A percentile compares a stretch with the other conserved stretches of the same genome.
phyloP scores from a whole-genome alignment of 2,329 filamentous ascomycete genomes.

The Emergomyces orientalis region DNA sequence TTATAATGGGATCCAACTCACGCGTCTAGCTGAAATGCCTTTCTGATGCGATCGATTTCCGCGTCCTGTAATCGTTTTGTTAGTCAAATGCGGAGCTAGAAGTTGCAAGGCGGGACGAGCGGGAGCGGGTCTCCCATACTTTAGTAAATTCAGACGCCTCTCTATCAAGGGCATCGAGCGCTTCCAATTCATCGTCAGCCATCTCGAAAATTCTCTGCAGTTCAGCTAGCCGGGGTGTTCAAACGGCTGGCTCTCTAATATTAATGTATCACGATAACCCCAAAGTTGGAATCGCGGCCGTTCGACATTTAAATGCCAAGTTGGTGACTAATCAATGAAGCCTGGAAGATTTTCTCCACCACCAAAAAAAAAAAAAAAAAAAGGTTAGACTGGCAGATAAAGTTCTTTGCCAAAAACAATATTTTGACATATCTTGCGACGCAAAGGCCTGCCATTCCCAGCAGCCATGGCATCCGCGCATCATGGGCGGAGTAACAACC shows the following conservation, averaged over 20 bases:
- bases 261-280: background rate
- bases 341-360: too few species aligned
- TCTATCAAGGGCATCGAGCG: conserved; percentile 67
- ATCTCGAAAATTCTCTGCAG: conserved; percentile 24
- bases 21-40: conserved; percentile 74
- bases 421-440: background rate
- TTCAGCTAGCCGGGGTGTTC: conserved; percentile 2
- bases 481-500: conserved; percentile 13
- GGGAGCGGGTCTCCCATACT: conserved; percentile 36
- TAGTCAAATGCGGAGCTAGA: conserved; percentile 2
- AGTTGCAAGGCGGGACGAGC: conserved; percentile 1
- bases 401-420: background rate
- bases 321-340: conserved; percentile 28
- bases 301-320: conserved; percentile 16
- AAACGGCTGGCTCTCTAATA: conserved; percentile 3
- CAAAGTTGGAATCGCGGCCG: too few species aligned
- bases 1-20: conserved; percentile 29
- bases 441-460: background rate
- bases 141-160: conserved; percentile 90
- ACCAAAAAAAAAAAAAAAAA: conserved; percentile 1
- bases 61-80: conserved; percentile 54
- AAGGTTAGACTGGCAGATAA: background rate
- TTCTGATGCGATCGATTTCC: conserved; percentile 89
- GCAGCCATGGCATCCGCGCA: conserved; percentile 15
- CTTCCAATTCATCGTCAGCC: conserved; percentile 41